phyloP scores from a whole-genome alignment of 805 yeast species.

The Dipodascus geniculatus region DNA sequence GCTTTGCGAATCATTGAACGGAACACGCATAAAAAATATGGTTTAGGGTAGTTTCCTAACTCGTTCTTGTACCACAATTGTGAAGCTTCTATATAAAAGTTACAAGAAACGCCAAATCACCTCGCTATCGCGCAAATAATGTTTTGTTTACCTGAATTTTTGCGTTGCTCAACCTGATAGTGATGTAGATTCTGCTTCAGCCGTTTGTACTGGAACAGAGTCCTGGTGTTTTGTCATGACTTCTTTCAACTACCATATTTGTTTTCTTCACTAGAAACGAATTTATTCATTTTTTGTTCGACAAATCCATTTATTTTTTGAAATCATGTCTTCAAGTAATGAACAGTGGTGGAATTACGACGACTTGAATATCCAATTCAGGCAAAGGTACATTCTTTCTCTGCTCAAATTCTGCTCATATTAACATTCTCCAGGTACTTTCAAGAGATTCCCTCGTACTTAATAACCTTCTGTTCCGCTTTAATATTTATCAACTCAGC shows the following conservation, averaged over 20 bases:
- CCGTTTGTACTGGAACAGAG: neutral
- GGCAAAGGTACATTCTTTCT: constrained; percentile 27
- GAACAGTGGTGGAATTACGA: constrained; percentile 42
- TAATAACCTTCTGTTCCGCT: constrained; percentile 17
- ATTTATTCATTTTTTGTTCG: too few relatives aligned
- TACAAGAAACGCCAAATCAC: too few relatives aligned
- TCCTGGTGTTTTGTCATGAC: too few relatives aligned
- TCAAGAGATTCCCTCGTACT: constrained; percentile 20
- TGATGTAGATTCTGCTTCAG: neutral
- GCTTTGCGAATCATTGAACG: too few relatives aligned
- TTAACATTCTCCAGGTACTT: constrained; percentile 7
- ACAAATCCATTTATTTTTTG: neutral
- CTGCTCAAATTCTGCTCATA: constrained; percentile 16
- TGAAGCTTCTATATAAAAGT: too few relatives aligned
- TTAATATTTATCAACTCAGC: constrained; percentile 8
- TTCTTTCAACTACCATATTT: too few relatives aligned
- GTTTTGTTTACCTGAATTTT: too few relatives aligned
- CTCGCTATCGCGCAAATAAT: too few relatives aligned
- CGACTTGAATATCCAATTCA: constrained; percentile 46
- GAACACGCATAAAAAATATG: too few relatives aligned
- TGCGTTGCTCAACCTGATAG: neutral
- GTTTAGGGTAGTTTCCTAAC: neutral
- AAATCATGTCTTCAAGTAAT: constrained; percentile 5
- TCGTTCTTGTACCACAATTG: neutral
- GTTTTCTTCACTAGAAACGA: too few relatives aligned